Evolutionary conservation across 2,329 filamentous ascomycete species (phyloP).

Genomic region (Colletotrichum truncatum): DNA sequence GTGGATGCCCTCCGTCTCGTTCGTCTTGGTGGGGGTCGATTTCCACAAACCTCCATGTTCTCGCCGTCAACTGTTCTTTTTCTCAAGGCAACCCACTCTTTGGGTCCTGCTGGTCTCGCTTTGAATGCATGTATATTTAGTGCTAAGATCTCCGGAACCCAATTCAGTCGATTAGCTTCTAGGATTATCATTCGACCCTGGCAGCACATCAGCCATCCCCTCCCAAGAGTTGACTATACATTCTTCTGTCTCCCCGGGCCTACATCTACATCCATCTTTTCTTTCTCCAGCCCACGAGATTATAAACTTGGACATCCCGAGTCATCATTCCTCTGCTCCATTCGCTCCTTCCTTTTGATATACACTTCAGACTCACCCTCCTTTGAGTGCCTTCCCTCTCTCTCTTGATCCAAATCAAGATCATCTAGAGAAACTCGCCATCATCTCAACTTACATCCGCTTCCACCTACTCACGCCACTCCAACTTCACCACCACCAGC

Average conservation of each 20-base stretch:
- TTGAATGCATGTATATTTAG: slow-evolving; percentile 29
- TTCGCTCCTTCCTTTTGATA: slow-evolving; percentile 18
- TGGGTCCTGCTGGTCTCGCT: slow-evolving; percentile 23
- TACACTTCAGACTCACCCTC: neutral
- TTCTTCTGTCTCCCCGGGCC: slow-evolving; percentile 1
- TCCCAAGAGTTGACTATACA: slow-evolving; percentile 12
- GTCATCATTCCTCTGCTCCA: neutral
- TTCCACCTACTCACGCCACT: neutral
- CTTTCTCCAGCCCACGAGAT: slow-evolving; percentile 20
- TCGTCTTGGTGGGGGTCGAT: slow-evolving; percentile 23
- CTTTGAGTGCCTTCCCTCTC: neutral
- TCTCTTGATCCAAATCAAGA: slow-evolving; percentile 14
- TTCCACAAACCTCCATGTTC: slow-evolving; percentile 23
- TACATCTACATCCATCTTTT: slow-evolving; percentile 20
- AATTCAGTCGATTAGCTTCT: slow-evolving; percentile 16
- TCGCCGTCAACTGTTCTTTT: slow-evolving; percentile 17
- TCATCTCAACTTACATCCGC: neutral
- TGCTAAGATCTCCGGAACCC: slow-evolving; percentile 27
- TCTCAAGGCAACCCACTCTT: slow-evolving; percentile 15
- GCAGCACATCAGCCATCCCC: slow-evolving; percentile 16
- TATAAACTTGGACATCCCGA: slow-evolving; percentile 36
- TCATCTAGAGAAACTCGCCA: too few species aligned
- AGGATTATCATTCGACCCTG: slow-evolving; percentile 12
- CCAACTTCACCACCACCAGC: slow-evolving; percentile 2
- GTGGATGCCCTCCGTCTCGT: slow-evolving; percentile 14